Evolutionary conservation across 2,329 filamentous ascomycete genomes (phyloP), one percentile per base, ranked within the genome.

Genomic region (Trichoderma gracile): DNA sequence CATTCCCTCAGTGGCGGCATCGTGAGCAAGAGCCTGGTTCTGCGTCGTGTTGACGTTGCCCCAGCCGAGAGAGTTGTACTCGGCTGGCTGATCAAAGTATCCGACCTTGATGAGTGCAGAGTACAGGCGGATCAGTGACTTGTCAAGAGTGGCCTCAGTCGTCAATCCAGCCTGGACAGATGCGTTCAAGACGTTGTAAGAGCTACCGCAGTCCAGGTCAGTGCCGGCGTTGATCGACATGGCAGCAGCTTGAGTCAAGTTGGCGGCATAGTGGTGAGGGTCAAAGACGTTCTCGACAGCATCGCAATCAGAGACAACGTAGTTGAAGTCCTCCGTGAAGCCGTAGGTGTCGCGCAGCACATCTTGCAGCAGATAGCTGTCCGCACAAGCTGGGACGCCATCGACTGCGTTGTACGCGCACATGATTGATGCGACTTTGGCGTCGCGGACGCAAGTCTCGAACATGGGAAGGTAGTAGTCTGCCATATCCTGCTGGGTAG

Each of bases 391-490:
- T 0, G 88, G 88, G 0, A 86, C 80, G 0, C 88, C 88, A 64
- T 91, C 89, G 46, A 91, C 79, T 0, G 86, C 78, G 67, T 90
- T 87, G 72, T 88, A 87, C 0, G 81, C 82, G 69, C 84, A 87
- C 85, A 87, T 87, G 67, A 88, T 78, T 40, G 86, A 87, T 17
- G 80, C 79, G 3, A 83, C 83, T 52, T 81, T 79, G 3, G 82
- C 81, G 70, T 87, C 84, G 12, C 83, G 79, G 50, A 82, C 85
- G 73, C 87, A 89, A 72, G 81, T 81, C 70, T 88, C 79, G 76
- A 91, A 91, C 0, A 86, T 82, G 1, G 85, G 86, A 46, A 89
- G 79, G 70, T 89, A 90, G 74, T 90, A 91, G 69, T 90, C 88
- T 0, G 83, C 80, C 5, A 91, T 75, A 66, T 91, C 88, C 68